Base-by-base conservation (phyloP, 352 stramenopile species). In the Globisporangium yorkense region DNA sequence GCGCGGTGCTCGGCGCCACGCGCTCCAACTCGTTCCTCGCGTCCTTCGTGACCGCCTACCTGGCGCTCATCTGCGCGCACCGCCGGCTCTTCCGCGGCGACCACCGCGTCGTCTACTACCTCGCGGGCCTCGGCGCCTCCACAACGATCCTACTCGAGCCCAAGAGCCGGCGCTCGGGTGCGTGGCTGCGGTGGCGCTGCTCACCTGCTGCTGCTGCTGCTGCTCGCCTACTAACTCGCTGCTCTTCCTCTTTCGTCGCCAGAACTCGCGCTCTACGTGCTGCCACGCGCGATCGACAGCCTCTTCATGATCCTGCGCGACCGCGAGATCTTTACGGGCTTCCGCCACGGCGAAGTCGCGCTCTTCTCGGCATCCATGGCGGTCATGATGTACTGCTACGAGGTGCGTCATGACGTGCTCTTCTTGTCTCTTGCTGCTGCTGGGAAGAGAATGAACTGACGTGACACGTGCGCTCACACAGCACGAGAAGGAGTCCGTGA, bases 371-470 rank as follows among this genome's bases (percentile, higher is more conserved):
- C 68, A 13, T 94, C 82, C 9, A 94, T 92, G 82, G 70, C 76
- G 9, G 67, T 84, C 47, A 85, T 94, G 66, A 92, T 92, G 84
- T 88, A 86, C 65, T 89, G 70, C 57, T 94, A 91, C 55, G 82
- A 94, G 81, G 80, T 88, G 67, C 57, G 63, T 44, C 18, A 21
- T 10, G 54, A 15, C n/a, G 54, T 15, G 2, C 27, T 57, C 13
- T 45, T 51, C 24, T 27, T 27, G 24, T 27, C 24, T 27, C 24
- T 27, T 27, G 24, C 24, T 27, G 24, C 24, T 27, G 24, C 24
- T 27, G 24, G 24, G 24, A 27, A 27, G 24, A 27, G 24, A 2
- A 27, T 27, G 24, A 27, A 27, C 24, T 27, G 24, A 27, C 24
- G 24, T 27, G 24, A 27, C 24, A 1, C 24, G 24, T 27, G 24